These are phyloP conservation scores for Tephrocybe sp. DNA, from an alignment of 768 basidiomycete genomes.

Conservation along the genomic window DNA sequence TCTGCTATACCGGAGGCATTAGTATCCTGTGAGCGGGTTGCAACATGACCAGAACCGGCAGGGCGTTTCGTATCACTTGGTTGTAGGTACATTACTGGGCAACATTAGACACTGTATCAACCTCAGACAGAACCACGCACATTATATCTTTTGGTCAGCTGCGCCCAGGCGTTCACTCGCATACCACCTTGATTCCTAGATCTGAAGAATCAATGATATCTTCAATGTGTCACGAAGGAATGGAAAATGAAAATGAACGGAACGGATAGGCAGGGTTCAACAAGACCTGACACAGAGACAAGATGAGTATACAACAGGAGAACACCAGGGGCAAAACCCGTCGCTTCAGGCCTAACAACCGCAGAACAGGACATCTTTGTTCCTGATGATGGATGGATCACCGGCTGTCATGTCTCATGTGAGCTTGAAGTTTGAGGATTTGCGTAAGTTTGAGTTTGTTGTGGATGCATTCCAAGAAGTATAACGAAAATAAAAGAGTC, in stretches of 20 bases:
- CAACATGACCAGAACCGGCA: conserved; percentile 28
- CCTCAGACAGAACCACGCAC: conserved; percentile 5
- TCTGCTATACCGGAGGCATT: conserved; percentile 58
- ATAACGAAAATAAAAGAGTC: conserved; percentile 15
- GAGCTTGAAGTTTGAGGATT: not conserved
- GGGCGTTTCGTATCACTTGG: conserved; percentile 15
- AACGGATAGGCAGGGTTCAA: conserved; percentile 3
- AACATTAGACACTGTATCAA: conserved; percentile 1
- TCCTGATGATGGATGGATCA: conserved; percentile 19
- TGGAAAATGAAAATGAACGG: conserved; percentile 8
- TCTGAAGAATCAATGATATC: not conserved
- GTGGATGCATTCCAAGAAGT: conserved; percentile 16
- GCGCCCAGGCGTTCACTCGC: not conserved
- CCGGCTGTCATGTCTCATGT: conserved; percentile 6
- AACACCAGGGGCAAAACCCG: conserved; percentile 2
- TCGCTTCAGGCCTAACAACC: conserved; percentile 11
- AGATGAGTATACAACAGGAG: not conserved
- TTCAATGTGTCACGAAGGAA: conserved; percentile 8
- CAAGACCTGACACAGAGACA: not conserved
- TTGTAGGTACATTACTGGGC: conserved; percentile 16
- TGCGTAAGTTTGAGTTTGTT: conserved; percentile 1
- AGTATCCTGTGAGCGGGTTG: conserved; percentile 45
- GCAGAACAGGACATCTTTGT: conserved; percentile 15
- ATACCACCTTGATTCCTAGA: conserved; percentile 1
- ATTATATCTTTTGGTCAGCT: not conserved